Percentiles rank a stretch among this genome's conserved stretches.
These are phyloP conservation scores for Albizia julibrissin DNA, from an alignment of 306 rosid genomes.

Conservation along the genomic window DNA sequence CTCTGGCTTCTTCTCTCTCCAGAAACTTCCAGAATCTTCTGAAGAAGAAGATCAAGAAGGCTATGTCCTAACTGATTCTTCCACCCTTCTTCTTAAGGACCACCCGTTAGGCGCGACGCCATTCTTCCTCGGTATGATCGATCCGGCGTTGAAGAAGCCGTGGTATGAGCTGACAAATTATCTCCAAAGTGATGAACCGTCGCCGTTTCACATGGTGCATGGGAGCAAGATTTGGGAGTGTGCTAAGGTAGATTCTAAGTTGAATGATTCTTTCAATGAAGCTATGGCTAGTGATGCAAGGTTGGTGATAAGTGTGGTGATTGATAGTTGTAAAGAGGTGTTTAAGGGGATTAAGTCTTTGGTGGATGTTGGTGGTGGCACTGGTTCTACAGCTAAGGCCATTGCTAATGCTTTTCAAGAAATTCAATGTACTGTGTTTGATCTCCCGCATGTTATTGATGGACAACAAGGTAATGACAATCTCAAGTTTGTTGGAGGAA, in stretches of 20 bases:
- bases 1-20: background rate
- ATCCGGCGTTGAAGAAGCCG: constrained; percentile 26
- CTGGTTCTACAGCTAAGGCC: constrained; percentile 51
- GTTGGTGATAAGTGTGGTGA: constrained; percentile 37
- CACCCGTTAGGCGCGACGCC: background rate
- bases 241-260: constrained; percentile 14
- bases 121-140: constrained; percentile 13
- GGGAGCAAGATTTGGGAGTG: constrained; percentile 50
- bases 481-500: constrained; percentile 48
- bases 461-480: constrained; percentile 39
- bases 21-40: background rate
- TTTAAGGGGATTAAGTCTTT: constrained; percentile 44
- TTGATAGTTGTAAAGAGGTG: constrained; percentile 40
- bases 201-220: constrained; percentile 45
- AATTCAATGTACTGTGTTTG: constrained; percentile 47
- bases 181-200: constrained; percentile 40
- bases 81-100: constrained; percentile 2
- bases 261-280: constrained; percentile 38
- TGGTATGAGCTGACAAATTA: constrained; percentile 36
- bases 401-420: constrained; percentile 43
- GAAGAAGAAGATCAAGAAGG: background rate
- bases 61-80: background rate
- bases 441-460: constrained; percentile 57
- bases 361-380: constrained; percentile 68
- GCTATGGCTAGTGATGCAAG: constrained; percentile 56